Base-by-base conservation (phyloP, 1,284 basidiomycete genomes). In the Rhodotorula sp. region DNA sequence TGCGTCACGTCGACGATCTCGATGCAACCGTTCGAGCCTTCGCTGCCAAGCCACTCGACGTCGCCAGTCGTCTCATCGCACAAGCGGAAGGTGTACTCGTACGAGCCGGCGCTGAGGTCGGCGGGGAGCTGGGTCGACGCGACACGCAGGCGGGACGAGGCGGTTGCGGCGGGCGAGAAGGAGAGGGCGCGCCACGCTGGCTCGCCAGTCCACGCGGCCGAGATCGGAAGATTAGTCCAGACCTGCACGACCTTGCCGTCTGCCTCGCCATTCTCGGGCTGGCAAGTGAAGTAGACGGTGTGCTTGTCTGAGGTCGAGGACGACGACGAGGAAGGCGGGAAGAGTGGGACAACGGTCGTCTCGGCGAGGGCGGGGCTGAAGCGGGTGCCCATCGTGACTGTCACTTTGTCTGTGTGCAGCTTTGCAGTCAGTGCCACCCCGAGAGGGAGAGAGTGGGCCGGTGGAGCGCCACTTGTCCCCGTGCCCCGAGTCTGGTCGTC, bases 41-140 rank as follows among this genome's bases (percentile, higher is more conserved):
- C 54, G 21, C 61, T 42, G 10, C 69, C 72, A 8, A 75, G 66
- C 76, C 76, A 77, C 14, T 70, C 54, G 17, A 74, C 42, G 21
- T 65, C 55, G 23, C 64, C 74, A 7, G 21, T 17, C 3, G 7
- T 4, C 3, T 45, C 10, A 12, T 62, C 34, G 13, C 52, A 52
- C 0, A 70, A 56, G 23, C 76, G 64, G 59, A 61, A 77, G 7
- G 76, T 77, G 62, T 66, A 75, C 61, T 77, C 74, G 63, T 53
- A 75, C 13, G 16, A 17, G 17, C 68, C 64, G 42, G 25, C 16
- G 16, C 13, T 34, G 3, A 2, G 34, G 5, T 34, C 44, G n/a
- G n/a, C 3, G 14, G 41, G 21, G 25, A 66, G 42, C 14, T 44
- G 49, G 16, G 62, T 4, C 10, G 23, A 19, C 21, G 45, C 63